Evolutionary conservation across 1,284 basidiomycete genomes (phyloP), one percentile per base, ranked within the genome.

Genomic region (Mycena sp.): DNA sequence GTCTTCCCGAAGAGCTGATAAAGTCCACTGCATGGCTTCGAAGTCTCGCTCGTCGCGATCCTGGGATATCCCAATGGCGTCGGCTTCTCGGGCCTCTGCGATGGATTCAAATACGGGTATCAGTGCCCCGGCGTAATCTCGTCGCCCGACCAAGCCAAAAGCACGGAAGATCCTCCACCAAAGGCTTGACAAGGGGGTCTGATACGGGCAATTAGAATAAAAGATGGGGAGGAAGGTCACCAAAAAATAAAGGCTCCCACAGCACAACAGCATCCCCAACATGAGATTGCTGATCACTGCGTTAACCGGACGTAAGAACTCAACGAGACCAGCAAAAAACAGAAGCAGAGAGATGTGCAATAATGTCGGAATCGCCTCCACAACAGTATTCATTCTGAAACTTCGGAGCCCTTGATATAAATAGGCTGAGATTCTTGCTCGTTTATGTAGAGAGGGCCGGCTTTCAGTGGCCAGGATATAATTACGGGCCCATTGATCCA

Each of bases 321-420:
- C 73, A 25, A 77, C 72, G 12, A 83, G 72, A 6, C 79, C 80
- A 6, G 75, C 73, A 37, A 81, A 77, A 62, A 82, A 82, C 1
- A 81, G 69, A 28, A 80, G 73, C 23, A 81, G 71, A 4, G 80
- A 79, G 12, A 76, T 65, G 62, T 81, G 80, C 12, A 83, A 71
- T 6, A 83, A 73, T 29, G 75, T 71, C 7, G 79, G 80, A 21
- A 81, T 79, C 17, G 72, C 64, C 49, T 78, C 76, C 4, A 80
- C 78, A 11, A 80, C 69, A 6, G 74, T 68, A 19, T 73, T 65
- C 76, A 81, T 78, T 19, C 70, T 69, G 60, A 78, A 81, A 38
- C 67, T 67, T 23, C 72, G 68, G 29, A 81, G 63, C 17, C 80
- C 79, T 57, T 72, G 70, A 55, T 75, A 73, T 6, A 80, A 70